phyloP scores from a whole-genome alignment of 768 basidiomycete genomes.

The Galerina sulciceps region DNA sequence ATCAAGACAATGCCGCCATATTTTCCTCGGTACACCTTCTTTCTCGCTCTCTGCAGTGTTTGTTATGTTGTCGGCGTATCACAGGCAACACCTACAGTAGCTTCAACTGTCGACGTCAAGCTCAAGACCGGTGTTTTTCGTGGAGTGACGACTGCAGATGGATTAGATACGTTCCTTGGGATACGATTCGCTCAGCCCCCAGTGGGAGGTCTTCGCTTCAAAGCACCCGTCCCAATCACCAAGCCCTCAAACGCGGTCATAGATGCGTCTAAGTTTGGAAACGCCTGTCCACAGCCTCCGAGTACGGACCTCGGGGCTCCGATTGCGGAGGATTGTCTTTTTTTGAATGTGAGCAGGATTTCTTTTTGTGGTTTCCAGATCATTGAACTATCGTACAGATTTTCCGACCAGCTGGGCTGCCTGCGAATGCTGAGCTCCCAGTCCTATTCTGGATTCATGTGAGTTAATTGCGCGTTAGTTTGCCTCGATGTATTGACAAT shows the following conservation, averaged over 20 bases:
- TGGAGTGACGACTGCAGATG: conserved; percentile 44
- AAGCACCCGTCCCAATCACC: conserved; percentile 51
- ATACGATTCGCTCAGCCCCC: conserved; percentile 66
- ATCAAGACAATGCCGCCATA: neutral
- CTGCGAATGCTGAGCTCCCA: conserved; percentile 33
- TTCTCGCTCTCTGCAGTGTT: conserved; percentile 3
- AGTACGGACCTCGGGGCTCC: conserved; percentile 41
- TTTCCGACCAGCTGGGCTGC: conserved; percentile 34
- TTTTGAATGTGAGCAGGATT: conserved; percentile 45
- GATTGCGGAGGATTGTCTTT: conserved; percentile 58
- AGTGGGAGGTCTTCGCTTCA: conserved; percentile 58
- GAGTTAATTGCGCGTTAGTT: conserved; percentile 5
- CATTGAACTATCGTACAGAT: conserved; percentile 28
- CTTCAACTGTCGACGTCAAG: conserved; percentile 35
- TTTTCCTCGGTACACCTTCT: neutral
- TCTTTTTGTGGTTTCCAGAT: neutral
- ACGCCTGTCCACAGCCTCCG: conserved; percentile 58
- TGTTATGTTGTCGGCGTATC: conserved; percentile 9
- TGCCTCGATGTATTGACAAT: neutral
- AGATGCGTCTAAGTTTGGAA: conserved; percentile 53
- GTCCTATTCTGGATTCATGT: conserved; percentile 44
- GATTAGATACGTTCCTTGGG: conserved; percentile 62
- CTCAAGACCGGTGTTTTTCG: conserved; percentile 50
- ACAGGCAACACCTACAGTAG: neutral
- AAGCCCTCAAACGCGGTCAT: conserved; percentile 31